Evolutionary conservation across 1,139 yeast species (phyloP).

Genomic region (Magnusiomyces fungicola): DNA sequence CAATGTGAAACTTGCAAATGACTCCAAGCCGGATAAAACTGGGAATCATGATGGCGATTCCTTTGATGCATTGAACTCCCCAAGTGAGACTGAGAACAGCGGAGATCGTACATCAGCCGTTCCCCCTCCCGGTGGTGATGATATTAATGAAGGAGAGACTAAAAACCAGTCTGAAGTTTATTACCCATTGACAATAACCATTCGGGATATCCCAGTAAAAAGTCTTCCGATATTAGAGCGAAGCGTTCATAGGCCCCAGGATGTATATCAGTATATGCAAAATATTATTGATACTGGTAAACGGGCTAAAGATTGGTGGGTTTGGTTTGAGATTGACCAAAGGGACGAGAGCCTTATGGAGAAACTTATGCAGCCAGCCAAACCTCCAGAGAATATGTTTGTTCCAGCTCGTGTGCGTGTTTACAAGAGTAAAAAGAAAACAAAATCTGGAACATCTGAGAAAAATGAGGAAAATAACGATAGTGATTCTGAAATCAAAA

Average conservation of each 20-base stretch:
- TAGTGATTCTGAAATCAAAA: neutral
- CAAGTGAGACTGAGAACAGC: neutral
- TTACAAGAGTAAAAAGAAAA: slow-evolving; percentile 22
- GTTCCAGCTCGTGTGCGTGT: slow-evolving; percentile 26
- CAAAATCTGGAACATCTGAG: too few species aligned
- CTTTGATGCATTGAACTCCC: neutral
- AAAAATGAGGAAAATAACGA: slow-evolving; percentile 1
- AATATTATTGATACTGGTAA: slow-evolving; percentile 53
- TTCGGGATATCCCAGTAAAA: slow-evolving; percentile 57
- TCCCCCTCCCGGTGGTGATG: too few species aligned
- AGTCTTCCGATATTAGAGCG: slow-evolving; percentile 63
- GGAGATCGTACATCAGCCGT: too few species aligned
- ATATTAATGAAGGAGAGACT: too few species aligned
- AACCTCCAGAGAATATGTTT: slow-evolving; percentile 26
- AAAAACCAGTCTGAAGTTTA: slow-evolving; percentile 32
- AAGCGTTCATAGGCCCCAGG: slow-evolving; percentile 52
- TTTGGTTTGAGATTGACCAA: slow-evolving; percentile 86
- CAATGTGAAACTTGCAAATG: slow-evolving; percentile 12
- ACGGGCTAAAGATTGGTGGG: slow-evolving; percentile 52
- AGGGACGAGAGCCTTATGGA: slow-evolving; percentile 50
- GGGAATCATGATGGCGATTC: slow-evolving; percentile 6
- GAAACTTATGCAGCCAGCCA: slow-evolving; percentile 25
- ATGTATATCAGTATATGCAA: slow-evolving; percentile 56
- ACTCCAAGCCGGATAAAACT: slow-evolving; percentile 17
- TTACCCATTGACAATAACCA: slow-evolving; percentile 56